Base-by-base conservation (phyloP, 2,329 filamentous ascomycete genomes). In the Hortaea sp. region DNA sequence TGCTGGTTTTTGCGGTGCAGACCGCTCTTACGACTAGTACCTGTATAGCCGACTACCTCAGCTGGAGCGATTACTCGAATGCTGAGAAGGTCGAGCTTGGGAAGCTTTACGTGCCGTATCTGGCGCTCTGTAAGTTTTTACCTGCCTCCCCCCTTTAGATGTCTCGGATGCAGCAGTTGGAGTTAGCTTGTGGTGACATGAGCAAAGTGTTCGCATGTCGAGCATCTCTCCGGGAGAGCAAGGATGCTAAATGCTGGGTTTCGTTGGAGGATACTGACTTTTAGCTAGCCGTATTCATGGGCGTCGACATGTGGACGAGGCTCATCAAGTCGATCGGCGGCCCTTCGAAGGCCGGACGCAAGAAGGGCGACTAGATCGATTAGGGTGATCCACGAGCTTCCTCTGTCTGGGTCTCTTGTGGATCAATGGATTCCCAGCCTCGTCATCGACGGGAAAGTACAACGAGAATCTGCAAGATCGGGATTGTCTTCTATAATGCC, bases 11-110 rank as follows among this genome's bases (percentile, higher is more conserved):
- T 54, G 74, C 76, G 0, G 61, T 78, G 7, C 72, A 82, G 56
- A 76, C 78, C 0, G 76, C 72, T 32, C 51, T 84, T 46, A 82
- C 81, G 1, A 83, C 81, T 0, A 56, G 77, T 38, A 77, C 77
- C 0, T 85, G 81, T 56, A 69, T 84, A 40, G 70, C 73, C 1
- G 81, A 84, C 47, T 77, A 76, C 53, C 65, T 75, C 63, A 69
- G 67, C 51, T 85, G 81, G 77, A 59, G 62, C 2, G 67, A 67
- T 41, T 67, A 73, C 29, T 64, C 66, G 0, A 51, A 59, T 1
- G 58, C 56, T 2, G 66, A 77, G 53, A 79, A 77, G 56, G 57
- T 68, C 27, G 66, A 69, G 44, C 55, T 81, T 44, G 72, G 66
- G 0, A 68, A 66, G 51, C 63, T 80, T 10, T 81, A 81, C 60